These are phyloP conservation scores for Detonula confervacea DNA, from an alignment of 352 stramenopile genomes.

Conservation along the genomic window DNA sequence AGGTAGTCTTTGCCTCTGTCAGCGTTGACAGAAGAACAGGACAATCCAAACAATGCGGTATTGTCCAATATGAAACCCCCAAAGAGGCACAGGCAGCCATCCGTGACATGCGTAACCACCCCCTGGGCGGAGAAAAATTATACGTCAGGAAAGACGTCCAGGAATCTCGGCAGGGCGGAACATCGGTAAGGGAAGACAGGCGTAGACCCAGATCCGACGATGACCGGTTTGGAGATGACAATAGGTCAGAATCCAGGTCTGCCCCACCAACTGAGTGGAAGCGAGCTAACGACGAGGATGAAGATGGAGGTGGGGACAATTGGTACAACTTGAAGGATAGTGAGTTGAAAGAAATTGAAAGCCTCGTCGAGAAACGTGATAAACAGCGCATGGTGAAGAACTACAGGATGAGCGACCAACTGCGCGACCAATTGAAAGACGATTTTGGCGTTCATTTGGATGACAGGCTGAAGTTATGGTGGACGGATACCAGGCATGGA, in stretches of 20 bases:
- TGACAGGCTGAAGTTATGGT: conserved; percentile 83
- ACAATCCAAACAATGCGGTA: conserved; percentile 74
- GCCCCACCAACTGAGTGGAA: conserved; percentile 65
- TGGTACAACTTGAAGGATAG: conserved; percentile 51
- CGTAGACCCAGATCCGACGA: too few species aligned
- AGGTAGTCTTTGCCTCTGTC: conserved; percentile 82
- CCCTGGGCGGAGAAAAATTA: conserved; percentile 67
- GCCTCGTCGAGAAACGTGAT: conserved; percentile 72
- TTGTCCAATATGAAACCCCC: conserved; percentile 82
- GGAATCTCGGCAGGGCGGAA: conserved; percentile 54
- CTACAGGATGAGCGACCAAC: conserved; percentile 73
- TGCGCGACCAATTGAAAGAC: conserved; percentile 74
- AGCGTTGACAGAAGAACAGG: conserved; percentile 68
- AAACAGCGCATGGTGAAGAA: conserved; percentile 61
- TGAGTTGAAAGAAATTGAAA: conserved; percentile 57
- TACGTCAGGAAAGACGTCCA: conserved; percentile 82
- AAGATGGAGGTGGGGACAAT: conserved; percentile 39
- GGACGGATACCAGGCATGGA: conserved; percentile 63
- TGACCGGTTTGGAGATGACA: conserved; percentile 2
- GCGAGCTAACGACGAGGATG: conserved; percentile 66
- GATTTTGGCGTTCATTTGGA: conserved; percentile 75
- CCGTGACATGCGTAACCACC: conserved; percentile 74
- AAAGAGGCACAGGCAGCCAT: conserved; percentile 75
- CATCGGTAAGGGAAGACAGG: conserved; percentile 11
- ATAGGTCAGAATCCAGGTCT: neutral